phyloP scores from a whole-genome alignment of 345 rosid genomes.

The Eucalyptus sideroxylon region DNA sequence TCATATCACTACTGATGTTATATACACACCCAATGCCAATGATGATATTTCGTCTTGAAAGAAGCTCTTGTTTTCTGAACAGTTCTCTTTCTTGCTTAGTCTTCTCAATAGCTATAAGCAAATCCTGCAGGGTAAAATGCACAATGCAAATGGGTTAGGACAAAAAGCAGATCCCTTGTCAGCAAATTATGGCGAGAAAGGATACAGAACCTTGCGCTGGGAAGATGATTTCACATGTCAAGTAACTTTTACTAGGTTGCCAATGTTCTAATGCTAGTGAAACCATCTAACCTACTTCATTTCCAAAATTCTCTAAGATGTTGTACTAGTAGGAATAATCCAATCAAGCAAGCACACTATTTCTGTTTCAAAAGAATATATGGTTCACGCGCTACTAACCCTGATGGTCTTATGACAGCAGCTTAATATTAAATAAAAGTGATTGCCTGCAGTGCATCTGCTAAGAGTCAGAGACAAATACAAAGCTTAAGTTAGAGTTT shows the following conservation, averaged over 20 bases:
- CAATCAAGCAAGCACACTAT: not conserved
- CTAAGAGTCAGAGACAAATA: not conserved
- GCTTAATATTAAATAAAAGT: not conserved
- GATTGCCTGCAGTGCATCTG: not conserved
- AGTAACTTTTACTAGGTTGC: not conserved
- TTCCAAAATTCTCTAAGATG: not conserved
- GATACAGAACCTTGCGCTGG: not conserved
- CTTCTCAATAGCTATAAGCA: constrained; percentile 58
- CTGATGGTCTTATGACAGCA: not conserved
- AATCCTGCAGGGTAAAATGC: constrained; percentile 31
- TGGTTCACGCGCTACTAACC: not conserved
- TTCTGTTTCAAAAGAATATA: not conserved
- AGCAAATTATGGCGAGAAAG: not conserved
- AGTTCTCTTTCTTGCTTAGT: constrained; percentile 33
- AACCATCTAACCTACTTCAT: not conserved
- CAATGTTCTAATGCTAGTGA: not conserved
- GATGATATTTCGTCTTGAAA: constrained; percentile 57
- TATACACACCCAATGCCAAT: constrained; percentile 43
- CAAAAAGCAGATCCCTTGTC: not conserved
- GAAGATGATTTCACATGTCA: not conserved
- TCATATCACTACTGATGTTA: not conserved
- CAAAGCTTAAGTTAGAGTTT: not conserved
- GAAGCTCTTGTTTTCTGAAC: constrained; percentile 26
- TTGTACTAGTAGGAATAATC: not conserved
- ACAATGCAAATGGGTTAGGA: too few species aligned